Base-by-base conservation (phyloP, 75 land plant genomes). In the Pinus tabuliformis region DNA sequence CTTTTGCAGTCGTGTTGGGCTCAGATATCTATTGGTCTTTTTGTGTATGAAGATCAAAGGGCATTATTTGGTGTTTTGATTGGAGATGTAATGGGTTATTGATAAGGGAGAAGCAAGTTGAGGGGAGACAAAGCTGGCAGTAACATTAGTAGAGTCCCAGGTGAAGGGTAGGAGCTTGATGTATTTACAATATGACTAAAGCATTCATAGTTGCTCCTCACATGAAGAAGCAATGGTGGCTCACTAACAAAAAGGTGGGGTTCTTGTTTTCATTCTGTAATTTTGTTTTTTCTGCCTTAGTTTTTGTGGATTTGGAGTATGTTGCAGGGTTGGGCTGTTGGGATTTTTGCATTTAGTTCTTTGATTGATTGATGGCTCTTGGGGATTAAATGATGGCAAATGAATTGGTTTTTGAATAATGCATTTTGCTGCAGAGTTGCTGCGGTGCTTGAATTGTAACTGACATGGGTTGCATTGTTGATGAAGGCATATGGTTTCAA, bases 151-250 rank as follows among this genome's bases (percentile, higher is more conserved):
- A 60, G n/a, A 60, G 62, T 18, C 6, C 21, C 2, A 60, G 62
- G 62, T 20, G n/a, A 22, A 60, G 17, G 21, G 22, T 21, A 22
- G 56, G n/a, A 71, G 56, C 57, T 71, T 71, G 52, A 45, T 71
- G 56, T 45, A 45, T 16, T 24, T 56, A 5, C 58, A 26, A 15
- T n/a, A 54, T 56, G 57, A 56, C 74, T 15, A 49, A 8, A 18
- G 58, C 42, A 26, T 52, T 56, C 16, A 42, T 16, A 21, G 58
- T 56, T 56, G 57, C 74, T 56, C 74, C 74, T 24, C 37, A 26
- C 21, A 83, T 81, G 63, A 89, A 75, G 83, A 89, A 83, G 75
- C 86, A 78, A 16, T 89, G 91, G 91, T 89, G 91, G 91, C 71
- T 83, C 12, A 81, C 72, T 74, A 89, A 83, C 77, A 78, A 76